Conservation (phyloP, 2,329 filamentous ascomycete genomes). For the Corynespora cassiicola region DNA sequence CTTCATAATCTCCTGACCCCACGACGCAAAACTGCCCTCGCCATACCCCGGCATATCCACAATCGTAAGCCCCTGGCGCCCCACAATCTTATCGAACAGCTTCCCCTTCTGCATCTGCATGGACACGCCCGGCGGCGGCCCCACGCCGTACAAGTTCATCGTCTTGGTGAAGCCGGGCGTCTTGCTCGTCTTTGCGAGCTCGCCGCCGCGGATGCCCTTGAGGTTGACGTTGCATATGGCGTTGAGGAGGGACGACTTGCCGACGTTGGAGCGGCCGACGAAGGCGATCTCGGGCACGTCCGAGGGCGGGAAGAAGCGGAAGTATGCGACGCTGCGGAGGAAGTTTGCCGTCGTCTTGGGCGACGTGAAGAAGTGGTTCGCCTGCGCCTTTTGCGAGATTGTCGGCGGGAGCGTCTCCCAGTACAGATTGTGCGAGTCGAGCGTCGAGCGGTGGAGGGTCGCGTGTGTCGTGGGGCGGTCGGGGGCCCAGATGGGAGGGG, state of each 20-base stretch:
- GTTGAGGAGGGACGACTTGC: conserved; percentile 72
- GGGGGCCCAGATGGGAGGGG: conserved; percentile 7
- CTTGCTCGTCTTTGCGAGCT: conserved; percentile 56
- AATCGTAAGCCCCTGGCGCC: conserved; percentile 59
- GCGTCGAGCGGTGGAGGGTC: conserved; percentile 8
- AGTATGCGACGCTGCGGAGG: conserved; percentile 66
- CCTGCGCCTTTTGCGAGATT: conserved; percentile 46
- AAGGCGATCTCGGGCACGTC: conserved; percentile 68
- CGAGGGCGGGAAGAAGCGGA: conserved; percentile 64
- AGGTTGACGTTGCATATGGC: conserved; percentile 58
- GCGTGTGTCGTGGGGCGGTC: conserved; percentile 9
- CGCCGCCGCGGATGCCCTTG: conserved; percentile 31
- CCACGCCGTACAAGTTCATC: conserved; percentile 71
- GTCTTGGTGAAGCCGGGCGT: conserved; percentile 67
- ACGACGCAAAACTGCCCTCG: conserved; percentile 64
- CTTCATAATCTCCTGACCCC: conserved; percentile 73
- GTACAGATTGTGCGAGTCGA: conserved; percentile 38
- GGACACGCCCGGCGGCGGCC: conserved; percentile 38
- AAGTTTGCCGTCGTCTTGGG: conserved; percentile 53
- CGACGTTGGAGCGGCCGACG: conserved; percentile 73
- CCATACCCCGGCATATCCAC: conserved; percentile 78
- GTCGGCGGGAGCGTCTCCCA: conserved; percentile 39
- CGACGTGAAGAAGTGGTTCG: conserved; percentile 52
- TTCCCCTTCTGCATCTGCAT: conserved; percentile 27
- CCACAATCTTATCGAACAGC: conserved; percentile 42